phyloP scores from a whole-genome alignment of 768 basidiomycete species.

The Mycena kentingensis region DNA sequence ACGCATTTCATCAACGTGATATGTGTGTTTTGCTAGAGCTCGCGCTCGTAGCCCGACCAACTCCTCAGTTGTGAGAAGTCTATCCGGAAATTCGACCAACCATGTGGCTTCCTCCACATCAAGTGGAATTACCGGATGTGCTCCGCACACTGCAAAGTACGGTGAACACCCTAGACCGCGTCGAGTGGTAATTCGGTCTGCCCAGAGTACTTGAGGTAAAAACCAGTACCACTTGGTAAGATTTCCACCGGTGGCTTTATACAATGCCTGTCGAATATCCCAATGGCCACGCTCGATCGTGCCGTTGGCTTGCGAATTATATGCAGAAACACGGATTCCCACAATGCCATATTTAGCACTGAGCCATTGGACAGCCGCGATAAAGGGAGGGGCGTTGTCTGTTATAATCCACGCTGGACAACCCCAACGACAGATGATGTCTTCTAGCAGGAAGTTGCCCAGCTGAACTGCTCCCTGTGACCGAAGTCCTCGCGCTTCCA shows the following conservation, averaged over 20 bases:
- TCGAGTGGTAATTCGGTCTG: too few species aligned
- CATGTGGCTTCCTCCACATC: conserved; percentile 31
- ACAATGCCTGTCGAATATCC: conserved; percentile 25
- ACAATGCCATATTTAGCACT: conserved; percentile 33
- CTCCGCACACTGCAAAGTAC: conserved; percentile 33
- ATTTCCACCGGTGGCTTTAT: conserved; percentile 27
- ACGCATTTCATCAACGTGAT: conserved; percentile 23
- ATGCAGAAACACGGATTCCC: conserved; percentile 42
- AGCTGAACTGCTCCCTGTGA: conserved; percentile 21
- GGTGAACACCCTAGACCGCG: conserved; percentile 30
- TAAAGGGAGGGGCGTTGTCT: conserved; percentile 35
- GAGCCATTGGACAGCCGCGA: conserved; percentile 23
- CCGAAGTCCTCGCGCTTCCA: conserved; percentile 23
- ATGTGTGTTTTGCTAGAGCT: conserved; percentile 22
- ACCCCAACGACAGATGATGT: conserved; percentile 39
- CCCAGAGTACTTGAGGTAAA: conserved; percentile 34
- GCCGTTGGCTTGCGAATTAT: conserved; percentile 45
- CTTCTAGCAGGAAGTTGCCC: conserved; percentile 28
- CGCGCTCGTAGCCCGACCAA: conserved; percentile 23
- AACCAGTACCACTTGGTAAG: conserved; percentile 31
- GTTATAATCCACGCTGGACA: conserved; percentile 33
- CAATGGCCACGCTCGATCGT: conserved; percentile 37
- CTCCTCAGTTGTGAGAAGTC: conserved; percentile 19
- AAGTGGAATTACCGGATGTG: conserved; percentile 32
- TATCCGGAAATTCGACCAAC: conserved; percentile 23